Evolutionary conservation across 306 rosid genomes (phyloP), one percentile per base, ranked within the genome.

Genomic region (Dryas drummondii): DNA sequence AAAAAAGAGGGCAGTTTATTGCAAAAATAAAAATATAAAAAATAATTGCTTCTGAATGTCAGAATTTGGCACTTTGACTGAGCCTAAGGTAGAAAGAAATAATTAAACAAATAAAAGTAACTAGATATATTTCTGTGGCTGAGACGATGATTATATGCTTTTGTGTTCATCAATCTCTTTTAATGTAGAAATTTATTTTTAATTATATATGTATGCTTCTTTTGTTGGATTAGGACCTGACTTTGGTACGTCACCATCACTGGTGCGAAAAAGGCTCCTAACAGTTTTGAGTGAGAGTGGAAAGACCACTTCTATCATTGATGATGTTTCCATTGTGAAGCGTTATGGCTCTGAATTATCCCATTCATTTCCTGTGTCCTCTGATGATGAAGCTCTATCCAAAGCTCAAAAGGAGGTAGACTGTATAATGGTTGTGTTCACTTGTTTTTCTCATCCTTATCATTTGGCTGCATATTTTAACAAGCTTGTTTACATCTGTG

Each of bases 371-470:
- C 92, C 98, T 1, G 93, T 96, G 71, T 70, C 85, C 59, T 96
- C 96, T 46, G 99, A 96, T 78, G 97, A 90, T 44, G 98, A 88
- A 76, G 99, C 98, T 79, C 90, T 88, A 50, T 76, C 87, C 71
- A 90, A 86, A 82, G 86, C 93, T 73, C 81, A 58, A 77, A 92
- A 82, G 85, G 97, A 92, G 99, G 99, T 90, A 80, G 57, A 80
- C 57, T 66, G 47, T 37, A 74, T 16, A 75, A 52, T 49, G 68
- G 72, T 62, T 57, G 65, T 72, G 52, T 51, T 50, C 69, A 42
- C 40, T 14, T 70, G 54, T 14, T 44, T 81, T 14, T 48, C 5
- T 40, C 55, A 65, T 62, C 44, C 61, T 44, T 68, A 44, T 19
- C 27, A n/a, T 26, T 45, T 37, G 41, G 58, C 45, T 54, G 13